phyloP scores from a whole-genome alignment of 208 protist species.

The Trypanosoma cruzi region DNA sequence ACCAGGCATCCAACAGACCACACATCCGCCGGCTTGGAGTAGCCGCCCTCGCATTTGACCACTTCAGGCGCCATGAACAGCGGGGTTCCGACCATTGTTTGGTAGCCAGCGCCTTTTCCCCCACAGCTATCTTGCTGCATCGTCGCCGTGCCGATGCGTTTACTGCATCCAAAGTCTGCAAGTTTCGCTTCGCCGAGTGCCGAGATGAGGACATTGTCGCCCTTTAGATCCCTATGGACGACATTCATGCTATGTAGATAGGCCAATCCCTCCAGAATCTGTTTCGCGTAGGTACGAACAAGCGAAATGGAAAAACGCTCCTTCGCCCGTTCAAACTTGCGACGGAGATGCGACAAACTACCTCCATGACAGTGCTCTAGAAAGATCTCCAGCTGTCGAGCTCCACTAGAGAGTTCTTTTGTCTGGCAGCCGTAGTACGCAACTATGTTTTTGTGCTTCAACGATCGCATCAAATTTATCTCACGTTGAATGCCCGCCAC shows the following conservation, averaged over 20 bases:
- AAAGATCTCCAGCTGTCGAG: constrained; percentile 88
- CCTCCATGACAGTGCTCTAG: constrained; percentile 90
- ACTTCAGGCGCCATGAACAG: constrained; percentile 93
- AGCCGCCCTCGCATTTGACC: constrained; percentile 58
- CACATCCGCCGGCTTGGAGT: constrained; percentile 79
- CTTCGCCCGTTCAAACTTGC: constrained; percentile 71
- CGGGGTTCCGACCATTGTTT: constrained; percentile 85
- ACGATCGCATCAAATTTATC: constrained; percentile 85
- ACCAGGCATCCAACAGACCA: constrained; percentile 91
- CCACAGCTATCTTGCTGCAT: constrained; percentile 20
- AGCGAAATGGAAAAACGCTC: constrained; percentile 73
- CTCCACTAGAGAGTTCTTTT: constrained; percentile 38
- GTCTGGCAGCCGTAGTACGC: constrained; percentile 91
- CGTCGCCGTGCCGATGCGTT: constrained; percentile 63
- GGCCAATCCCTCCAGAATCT: constrained; percentile 85
- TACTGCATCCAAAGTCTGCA: constrained; percentile 95
- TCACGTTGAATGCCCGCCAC: constrained; percentile 63
- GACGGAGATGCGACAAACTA: constrained; percentile 56
- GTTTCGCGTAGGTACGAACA: constrained; percentile 82
- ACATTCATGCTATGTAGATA: constrained; percentile 87
- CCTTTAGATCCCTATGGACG: constrained; percentile 92
- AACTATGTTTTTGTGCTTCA: constrained; percentile 90
- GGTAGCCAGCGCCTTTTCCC: constrained; percentile 36
- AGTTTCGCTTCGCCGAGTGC: constrained; percentile 91
- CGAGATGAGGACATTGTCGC: constrained; percentile 92